These are phyloP conservation scores for Candida orba DNA, from an alignment of 805 yeast species.

Conservation along the genomic window DNA sequence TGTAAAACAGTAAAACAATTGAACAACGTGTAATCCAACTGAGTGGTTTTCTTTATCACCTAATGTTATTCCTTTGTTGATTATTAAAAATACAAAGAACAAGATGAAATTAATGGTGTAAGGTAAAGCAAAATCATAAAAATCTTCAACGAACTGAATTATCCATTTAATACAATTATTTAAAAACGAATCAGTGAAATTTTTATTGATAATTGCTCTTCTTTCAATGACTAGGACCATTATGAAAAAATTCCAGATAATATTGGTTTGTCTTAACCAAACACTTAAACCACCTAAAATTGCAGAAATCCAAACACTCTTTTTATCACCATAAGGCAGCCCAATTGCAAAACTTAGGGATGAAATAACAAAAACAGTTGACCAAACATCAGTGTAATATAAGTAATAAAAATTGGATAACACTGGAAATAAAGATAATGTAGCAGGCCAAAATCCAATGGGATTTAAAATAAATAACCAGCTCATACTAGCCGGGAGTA, in stretches of 20 bases:
- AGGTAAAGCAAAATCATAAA: conserved; percentile 36
- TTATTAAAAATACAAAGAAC: conserved; percentile 50
- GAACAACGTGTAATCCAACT: conserved; percentile 66
- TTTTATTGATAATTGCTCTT: conserved; percentile 34
- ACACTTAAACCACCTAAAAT: conserved; percentile 55
- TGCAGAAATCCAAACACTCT: conserved; percentile 40
- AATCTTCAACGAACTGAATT: conserved; percentile 30
- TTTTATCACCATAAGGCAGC: conserved; percentile 28
- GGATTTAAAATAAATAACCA: conserved; percentile 35
- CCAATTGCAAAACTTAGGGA: conserved; percentile 44
- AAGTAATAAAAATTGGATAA: conserved; percentile 65
- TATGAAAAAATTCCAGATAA: conserved; percentile 73
- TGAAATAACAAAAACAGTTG: conserved; percentile 58
- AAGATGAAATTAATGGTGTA: conserved; percentile 41
- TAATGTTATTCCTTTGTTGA: conserved; percentile 79
- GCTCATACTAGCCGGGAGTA: conserved; percentile 41
- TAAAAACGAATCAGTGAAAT: conserved; percentile 29
- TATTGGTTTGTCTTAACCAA: conserved; percentile 83
- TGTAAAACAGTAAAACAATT: conserved; percentile 67
- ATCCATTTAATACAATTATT: conserved; percentile 34
- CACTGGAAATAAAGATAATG: conserved; percentile 56
- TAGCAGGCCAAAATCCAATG: conserved; percentile 35
- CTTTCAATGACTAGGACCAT: conserved; percentile 48
- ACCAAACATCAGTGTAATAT: conserved; percentile 93
- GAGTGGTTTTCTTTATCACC: conserved; percentile 89